A percentile compares a stretch with the other conserved stretches of the same genome.
Conservation (phyloP, 805 yeast genomes). For the Wickerhamomyces rabaulensis region DNA sequence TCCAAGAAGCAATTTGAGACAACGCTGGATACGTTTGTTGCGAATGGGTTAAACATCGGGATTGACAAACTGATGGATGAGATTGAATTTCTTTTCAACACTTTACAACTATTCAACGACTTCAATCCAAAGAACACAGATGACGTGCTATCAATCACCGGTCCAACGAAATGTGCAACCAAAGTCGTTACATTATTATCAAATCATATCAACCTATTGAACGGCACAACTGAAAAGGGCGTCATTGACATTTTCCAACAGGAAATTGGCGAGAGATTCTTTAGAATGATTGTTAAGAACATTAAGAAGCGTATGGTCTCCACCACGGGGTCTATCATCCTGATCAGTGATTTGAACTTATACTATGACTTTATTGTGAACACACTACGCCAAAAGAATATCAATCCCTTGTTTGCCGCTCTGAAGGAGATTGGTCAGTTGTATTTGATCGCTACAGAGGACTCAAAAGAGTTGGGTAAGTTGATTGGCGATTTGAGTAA, state of each 20-base stretch:
- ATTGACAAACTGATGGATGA: conserved; percentile 84
- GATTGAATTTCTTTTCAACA: conserved; percentile 55
- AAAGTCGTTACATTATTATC: conserved; percentile 58
- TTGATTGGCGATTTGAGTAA: conserved; percentile 78
- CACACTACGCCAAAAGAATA: conserved; percentile 55
- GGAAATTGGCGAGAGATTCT: conserved; percentile 86
- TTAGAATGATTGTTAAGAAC: conserved; percentile 68
- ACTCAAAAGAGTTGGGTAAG: conserved; percentile 79
- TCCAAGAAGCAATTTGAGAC: conserved; percentile 79
- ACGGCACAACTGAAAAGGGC: conserved; percentile 80
- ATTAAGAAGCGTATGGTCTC: conserved; percentile 71
- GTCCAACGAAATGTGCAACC: conserved; percentile 61
- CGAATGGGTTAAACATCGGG: conserved; percentile 89
- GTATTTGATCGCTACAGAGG: conserved; percentile 64
- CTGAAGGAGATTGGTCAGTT: conserved; percentile 82
- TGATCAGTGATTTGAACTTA: conserved; percentile 76
- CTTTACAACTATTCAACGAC: conserved; percentile 54
- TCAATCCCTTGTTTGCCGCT: conserved; percentile 72
- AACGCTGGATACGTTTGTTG: conserved; percentile 80
- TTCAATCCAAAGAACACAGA: conserved; percentile 43
- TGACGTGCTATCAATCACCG: conserved; percentile 24
- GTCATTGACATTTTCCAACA: conserved; percentile 91
- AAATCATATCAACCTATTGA: conserved; percentile 66
- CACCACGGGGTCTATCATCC: conserved; percentile 73
- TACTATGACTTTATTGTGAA: conserved; percentile 68